Base-by-base conservation (phyloP, 441 rosid species). In the Breynia disticha region DNA sequence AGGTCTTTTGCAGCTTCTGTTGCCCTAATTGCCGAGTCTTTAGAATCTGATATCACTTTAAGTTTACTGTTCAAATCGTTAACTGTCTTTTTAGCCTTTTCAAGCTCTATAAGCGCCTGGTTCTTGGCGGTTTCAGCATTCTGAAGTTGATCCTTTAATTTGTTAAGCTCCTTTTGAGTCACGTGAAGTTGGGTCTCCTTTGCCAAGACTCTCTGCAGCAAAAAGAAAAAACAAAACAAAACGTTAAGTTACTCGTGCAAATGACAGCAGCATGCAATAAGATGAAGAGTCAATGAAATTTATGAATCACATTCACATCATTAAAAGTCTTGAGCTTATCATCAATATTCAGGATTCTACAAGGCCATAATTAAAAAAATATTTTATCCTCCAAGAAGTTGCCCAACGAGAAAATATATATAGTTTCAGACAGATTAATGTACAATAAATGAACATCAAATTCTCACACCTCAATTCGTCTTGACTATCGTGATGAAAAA, bases 121-220 rank as follows among this genome's bases (percentile, higher is more conserved):
- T 66, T 70, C 71, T 84, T 84, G 12, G 88, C 65, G 3, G 71
- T 70, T 67, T 84, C 95, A 1, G 96, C 97, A 57, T 74, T 93
- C 74, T 71, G 71, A 52, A 93, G 73, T 54, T 81, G 85, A 52
- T 78, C 87, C 72, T 81, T 81, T 52, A 86, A 70, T 79, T 70
- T 86, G 66, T 72, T 72, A 60, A 93, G 70, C 81, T 88, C 90
- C 61, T 79, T 89, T 63, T 78, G 85, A 11, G 88, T 79, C 64
- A 93, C 75, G 63, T 86, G 97, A 67, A 89, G 95, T 72, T 79
- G 93, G 1, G 88, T 82, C 73, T 88, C 93, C 68, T 86, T 88
- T 16, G 82, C 95, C 76, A 82, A 69, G 43, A 75, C 83, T 70
- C 76, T 80, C 98, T 93, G 75, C 60, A 74, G 37, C 51, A 48